Evolutionary conservation across 2,329 filamentous ascomycete genomes (phyloP).

Genomic region (Phoma sp.): DNA sequence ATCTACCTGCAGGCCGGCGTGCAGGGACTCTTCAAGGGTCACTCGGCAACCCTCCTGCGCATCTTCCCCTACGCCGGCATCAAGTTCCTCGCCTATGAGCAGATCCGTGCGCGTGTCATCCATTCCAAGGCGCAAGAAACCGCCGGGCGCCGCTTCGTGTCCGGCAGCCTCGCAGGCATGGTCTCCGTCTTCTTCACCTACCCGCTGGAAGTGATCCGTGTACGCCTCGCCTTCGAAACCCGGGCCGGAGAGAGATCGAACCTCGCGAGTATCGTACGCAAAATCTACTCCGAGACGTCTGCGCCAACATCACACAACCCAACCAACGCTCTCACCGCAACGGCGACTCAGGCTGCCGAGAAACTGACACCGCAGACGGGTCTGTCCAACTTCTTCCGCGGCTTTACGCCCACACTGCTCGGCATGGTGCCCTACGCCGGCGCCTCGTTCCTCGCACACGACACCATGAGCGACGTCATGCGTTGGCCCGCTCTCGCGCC

Average conservation of each 20-base stretch:
- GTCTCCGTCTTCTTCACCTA: constrained; percentile 97
- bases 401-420: constrained; percentile 86
- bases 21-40: constrained; percentile 84
- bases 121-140: constrained; percentile 77
- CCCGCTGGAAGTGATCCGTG: constrained; percentile 88
- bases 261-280: constrained; percentile 76
- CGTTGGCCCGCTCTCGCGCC: constrained; percentile 70
- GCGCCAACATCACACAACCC: constrained; percentile 38
- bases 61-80: constrained; percentile 98
- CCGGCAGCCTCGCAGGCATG: constrained; percentile 79
- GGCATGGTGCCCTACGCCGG: constrained; percentile 98
- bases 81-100: constrained; percentile 97
- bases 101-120: constrained; percentile 84
- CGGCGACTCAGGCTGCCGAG: constrained; percentile 54
- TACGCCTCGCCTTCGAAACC: constrained; percentile 94
- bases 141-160: constrained; percentile 73
- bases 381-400: constrained; percentile 90
- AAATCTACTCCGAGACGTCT: constrained; percentile 81
- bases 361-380: constrained; percentile 68
- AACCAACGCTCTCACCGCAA: constrained; percentile 51
- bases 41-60: constrained; percentile 89
- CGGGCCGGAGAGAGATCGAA: constrained; percentile 73
- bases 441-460: constrained; percentile 93
- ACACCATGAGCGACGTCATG: constrained; percentile 84
- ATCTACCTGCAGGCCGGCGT: constrained; percentile 80